Base-by-base conservation (phyloP, 176 grass and related monocot genomes). In the Saccharum spontaneum region DNA sequence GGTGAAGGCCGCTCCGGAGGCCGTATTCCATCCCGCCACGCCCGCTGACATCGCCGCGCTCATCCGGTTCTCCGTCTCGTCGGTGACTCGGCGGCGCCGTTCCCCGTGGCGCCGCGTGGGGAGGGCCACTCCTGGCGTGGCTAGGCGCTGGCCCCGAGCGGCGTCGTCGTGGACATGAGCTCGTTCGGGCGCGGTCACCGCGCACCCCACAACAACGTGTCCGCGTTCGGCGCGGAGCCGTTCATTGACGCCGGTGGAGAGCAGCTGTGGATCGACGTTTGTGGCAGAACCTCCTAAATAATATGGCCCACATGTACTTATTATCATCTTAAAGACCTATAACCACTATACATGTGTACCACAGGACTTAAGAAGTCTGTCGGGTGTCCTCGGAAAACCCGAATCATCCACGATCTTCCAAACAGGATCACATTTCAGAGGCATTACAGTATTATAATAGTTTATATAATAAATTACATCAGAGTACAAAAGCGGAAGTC, bases 91-190 rank as follows among this genome's bases (percentile, higher is more conserved):
- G 18, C 79, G 2, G 24, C 39, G 46, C 76, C 85, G 46, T 92
- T 94, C 71, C 44, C 79, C 0, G 86, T 91, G 22, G 80, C 87
- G 1, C 85, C 87, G 0, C 75, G 89, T 0, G 94, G 94, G 17
- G 44, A 83, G 36, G 94, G 89, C 11, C 86, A 91, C 65, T 96
- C 94, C 0, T 54, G 78, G 24, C 68, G 79, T 4, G 89, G 94
- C 18, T 87, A 93, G 46, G 20, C 91, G 33, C 79, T 91, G 0
- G 87, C 75, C 3, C 75, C 85, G 0, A 85, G 78, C 14, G 89
- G 94, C 59, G 73, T 97, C 0, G 79, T 94, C 8, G 64, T 97
- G 8, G 85, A 97, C 83, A 97, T 94, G 94, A 30, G 30, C 44
- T 39, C 76, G 4, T 39, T 94, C 1, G 84, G 64, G 18, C 62